Evolutionary conservation across 2,329 filamentous ascomycete species (phyloP).

Genomic region (Alternaria dauci): DNA sequence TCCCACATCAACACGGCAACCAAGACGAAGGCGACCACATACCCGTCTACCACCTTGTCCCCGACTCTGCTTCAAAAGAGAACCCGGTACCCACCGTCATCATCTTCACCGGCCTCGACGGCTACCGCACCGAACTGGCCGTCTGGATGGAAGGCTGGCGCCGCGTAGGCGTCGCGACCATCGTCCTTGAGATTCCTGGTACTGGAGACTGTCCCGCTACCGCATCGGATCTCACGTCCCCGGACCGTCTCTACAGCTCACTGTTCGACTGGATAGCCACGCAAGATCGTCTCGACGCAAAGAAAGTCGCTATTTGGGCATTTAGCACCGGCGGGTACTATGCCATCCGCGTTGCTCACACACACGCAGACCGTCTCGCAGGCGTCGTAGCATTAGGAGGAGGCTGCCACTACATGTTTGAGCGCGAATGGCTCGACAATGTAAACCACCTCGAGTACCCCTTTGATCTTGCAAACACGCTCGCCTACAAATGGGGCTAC

Average conservation of each 20-base stretch:
- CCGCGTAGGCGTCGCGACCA: constrained; percentile 57
- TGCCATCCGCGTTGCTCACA: constrained; percentile 65
- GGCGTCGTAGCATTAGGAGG: constrained; percentile 65
- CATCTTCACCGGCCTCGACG: constrained; percentile 67
- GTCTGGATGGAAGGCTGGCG: constrained; percentile 63
- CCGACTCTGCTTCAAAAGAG: constrained; percentile 54
- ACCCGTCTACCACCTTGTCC: constrained; percentile 71
- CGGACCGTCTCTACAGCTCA: constrained; percentile 63
- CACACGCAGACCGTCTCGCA: constrained; percentile 60
- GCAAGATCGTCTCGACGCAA: constrained; percentile 59
- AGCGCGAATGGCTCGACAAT: constrained; percentile 61
- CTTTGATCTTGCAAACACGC: constrained; percentile 63
- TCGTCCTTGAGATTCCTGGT: constrained; percentile 66
- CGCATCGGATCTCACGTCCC: constrained; percentile 56
- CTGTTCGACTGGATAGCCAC: constrained; percentile 63
- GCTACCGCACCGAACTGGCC: constrained; percentile 65
- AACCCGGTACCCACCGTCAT: constrained; percentile 62
- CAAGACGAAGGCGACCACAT: constrained; percentile 64
- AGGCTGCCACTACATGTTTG: constrained; percentile 65
- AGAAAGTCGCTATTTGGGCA: constrained; percentile 62
- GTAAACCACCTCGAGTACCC: constrained; percentile 67
- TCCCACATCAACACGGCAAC: constrained; percentile 65
- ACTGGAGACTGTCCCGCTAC: constrained; percentile 65
- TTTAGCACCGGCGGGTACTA: constrained; percentile 69
- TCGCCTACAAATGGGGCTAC: constrained; percentile 60